These are phyloP conservation scores for Xylaria palmicola DNA, from an alignment of 495 filamentous ascomycete species.

Conservation along the genomic window DNA sequence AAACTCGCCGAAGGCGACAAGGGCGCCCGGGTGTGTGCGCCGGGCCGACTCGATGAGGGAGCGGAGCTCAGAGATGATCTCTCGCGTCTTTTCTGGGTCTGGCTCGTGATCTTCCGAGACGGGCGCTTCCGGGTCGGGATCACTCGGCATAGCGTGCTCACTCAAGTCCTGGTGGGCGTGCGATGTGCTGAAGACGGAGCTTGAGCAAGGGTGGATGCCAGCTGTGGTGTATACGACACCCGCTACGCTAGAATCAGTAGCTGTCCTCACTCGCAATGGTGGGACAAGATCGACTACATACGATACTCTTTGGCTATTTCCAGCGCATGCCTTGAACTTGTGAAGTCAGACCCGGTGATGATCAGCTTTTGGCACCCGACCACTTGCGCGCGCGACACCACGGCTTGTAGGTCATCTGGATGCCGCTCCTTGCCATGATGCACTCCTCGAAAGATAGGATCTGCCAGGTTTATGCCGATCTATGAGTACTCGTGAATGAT, in stretches of 20 bases:
- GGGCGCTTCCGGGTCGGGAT: slow-evolving; percentile 39
- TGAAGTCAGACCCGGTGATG: slow-evolving; percentile 87
- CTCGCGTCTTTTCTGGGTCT: slow-evolving; percentile 32
- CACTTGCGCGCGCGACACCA: slow-evolving; percentile 70
- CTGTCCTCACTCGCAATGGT: neutral
- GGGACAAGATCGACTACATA: slow-evolving; percentile 38
- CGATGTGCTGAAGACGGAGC: slow-evolving; percentile 63
- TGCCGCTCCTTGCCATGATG: slow-evolving; percentile 84
- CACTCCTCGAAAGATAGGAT: slow-evolving; percentile 77
- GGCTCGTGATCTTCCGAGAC: slow-evolving; percentile 40
- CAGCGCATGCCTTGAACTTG: slow-evolving; percentile 72
- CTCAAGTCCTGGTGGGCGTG: slow-evolving; percentile 45
- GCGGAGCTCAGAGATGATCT: slow-evolving; percentile 60
- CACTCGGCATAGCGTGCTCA: slow-evolving; percentile 44
- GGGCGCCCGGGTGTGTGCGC: slow-evolving; percentile 46
- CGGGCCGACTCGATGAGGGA: slow-evolving; percentile 45
- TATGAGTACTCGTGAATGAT: slow-evolving; percentile 16
- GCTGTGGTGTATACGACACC: slow-evolving; percentile 83
- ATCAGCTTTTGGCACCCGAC: slow-evolving; percentile 86
- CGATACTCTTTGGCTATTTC: slow-evolving; percentile 70
- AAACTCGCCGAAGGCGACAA: slow-evolving; percentile 89
- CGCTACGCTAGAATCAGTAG: slow-evolving; percentile 39
- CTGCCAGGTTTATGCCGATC: slow-evolving; percentile 93
- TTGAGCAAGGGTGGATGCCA: slow-evolving; percentile 87
- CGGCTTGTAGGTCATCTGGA: slow-evolving; percentile 71